Percentiles rank a stretch among this genome's conserved stretches.
Evolutionary conservation across 805 yeast genomes (phyloP).

Genomic region (Spathaspora arborariae): DNA sequence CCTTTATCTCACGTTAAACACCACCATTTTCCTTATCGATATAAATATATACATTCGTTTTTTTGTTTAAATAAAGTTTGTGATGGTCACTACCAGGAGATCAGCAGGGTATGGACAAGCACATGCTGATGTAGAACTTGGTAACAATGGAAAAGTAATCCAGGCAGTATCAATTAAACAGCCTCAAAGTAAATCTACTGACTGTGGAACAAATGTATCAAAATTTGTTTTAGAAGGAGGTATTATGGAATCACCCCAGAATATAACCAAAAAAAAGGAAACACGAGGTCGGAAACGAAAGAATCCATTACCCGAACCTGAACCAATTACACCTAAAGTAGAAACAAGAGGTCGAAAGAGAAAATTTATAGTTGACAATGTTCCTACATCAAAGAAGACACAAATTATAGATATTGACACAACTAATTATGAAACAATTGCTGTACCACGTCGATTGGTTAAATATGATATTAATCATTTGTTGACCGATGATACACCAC

Average conservation of each 20-base stretch:
- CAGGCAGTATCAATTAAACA: background rate
- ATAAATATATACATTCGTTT: background rate
- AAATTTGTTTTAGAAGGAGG: background rate
- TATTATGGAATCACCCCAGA: background rate
- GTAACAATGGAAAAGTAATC: conserved; percentile 5
- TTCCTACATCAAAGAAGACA: background rate
- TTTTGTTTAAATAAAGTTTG: background rate
- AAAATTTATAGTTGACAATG: background rate
- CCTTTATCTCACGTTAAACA: background rate
- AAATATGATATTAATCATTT: conserved; percentile 9
- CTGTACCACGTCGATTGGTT: background rate
- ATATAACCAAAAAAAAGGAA: conserved; percentile 1
- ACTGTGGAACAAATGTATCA: background rate
- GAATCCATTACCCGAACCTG: background rate
- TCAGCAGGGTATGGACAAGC: background rate
- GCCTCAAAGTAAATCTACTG: background rate
- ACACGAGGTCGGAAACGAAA: conserved; percentile 9
- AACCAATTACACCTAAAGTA: background rate
- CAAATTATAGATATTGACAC: background rate
- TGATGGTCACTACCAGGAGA: conserved; percentile 9
- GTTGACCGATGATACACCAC: conserved; percentile 5
- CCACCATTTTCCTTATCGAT: background rate
- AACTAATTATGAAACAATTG: background rate
- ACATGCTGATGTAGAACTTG: conserved; percentile 3
- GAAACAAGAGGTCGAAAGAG: conserved; percentile 3